These are phyloP conservation scores for Malbranchea zuffiana DNA, from an alignment of 2,329 filamentous ascomycete species.

Conservation along the genomic window DNA sequence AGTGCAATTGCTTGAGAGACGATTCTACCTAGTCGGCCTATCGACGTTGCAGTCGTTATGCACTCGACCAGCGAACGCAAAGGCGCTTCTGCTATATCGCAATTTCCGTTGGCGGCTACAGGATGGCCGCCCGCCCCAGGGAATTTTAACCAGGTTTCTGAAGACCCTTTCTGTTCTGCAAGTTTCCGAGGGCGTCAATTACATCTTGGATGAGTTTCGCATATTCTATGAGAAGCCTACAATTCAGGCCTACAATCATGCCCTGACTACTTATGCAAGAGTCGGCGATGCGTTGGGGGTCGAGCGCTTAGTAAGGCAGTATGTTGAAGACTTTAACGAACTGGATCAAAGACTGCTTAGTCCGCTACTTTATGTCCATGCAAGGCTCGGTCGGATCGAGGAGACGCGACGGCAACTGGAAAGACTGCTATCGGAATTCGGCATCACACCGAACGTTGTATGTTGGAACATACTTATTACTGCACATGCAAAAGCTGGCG, in stretches of 20 bases:
- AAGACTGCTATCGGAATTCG: conserved; percentile 47
- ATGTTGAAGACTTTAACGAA: conserved; percentile 27
- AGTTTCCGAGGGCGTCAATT: conserved; percentile 28
- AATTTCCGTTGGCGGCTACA: conserved; percentile 29
- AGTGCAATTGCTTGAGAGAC: conserved; percentile 17
- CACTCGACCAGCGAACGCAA: conserved; percentile 20
- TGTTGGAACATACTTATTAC: conserved; percentile 71
- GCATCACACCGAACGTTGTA: conserved; percentile 45
- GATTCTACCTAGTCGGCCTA: conserved; percentile 24
- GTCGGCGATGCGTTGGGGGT: conserved; percentile 38
- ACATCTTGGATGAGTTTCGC: conserved; percentile 33
- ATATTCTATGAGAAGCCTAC: conserved; percentile 25
- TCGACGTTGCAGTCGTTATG: conserved; percentile 22
- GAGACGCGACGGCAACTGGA: conserved; percentile 52
- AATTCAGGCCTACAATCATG: conserved; percentile 24
- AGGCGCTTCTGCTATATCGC: conserved; percentile 32
- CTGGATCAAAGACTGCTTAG: conserved; percentile 28
- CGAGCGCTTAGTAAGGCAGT: conserved; percentile 36
- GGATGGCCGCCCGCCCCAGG: conserved; percentile 15
- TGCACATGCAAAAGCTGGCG: conserved; percentile 54
- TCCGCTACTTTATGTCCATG: conserved; percentile 61
- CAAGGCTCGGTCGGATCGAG: conserved; percentile 53
- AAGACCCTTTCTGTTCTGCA: conserved; percentile 20
- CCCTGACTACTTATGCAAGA: conserved; percentile 35
- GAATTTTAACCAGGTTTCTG: conserved; percentile 21